These are phyloP conservation scores for Fusarium buxicola DNA, from an alignment of 2,329 filamentous ascomycete genomes.

Conservation along the genomic window DNA sequence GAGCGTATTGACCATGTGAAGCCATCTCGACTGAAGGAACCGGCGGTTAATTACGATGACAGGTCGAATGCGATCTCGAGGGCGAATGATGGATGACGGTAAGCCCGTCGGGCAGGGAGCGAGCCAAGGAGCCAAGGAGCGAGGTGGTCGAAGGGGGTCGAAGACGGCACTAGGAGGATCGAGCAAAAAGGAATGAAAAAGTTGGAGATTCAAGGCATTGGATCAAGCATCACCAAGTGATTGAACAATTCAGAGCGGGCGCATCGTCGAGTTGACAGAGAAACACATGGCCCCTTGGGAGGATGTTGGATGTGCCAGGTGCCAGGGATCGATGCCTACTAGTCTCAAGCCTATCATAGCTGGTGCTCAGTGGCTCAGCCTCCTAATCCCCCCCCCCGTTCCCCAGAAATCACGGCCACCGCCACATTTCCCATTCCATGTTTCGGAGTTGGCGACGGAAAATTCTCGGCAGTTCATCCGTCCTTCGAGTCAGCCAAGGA, in stretches of 20 bases:
- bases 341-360: slow-evolving; percentile 32
- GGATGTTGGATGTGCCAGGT: slow-evolving; percentile 42
- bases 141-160: slow-evolving; percentile 36
- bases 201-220: slow-evolving; percentile 43
- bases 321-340: slow-evolving; percentile 25
- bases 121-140: slow-evolving; percentile 30
- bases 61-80: slow-evolving; percentile 23
- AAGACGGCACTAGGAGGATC: slow-evolving; percentile 21
- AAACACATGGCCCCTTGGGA: slow-evolving; percentile 46
- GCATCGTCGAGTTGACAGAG: slow-evolving; percentile 43
- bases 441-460: slow-evolving; percentile 33
- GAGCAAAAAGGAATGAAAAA: slow-evolving; percentile 37
- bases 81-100: slow-evolving; percentile 31
- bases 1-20: slow-evolving; percentile 52
- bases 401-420: slow-evolving; percentile 27
- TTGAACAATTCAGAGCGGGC: slow-evolving; percentile 39
- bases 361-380: slow-evolving; percentile 42
- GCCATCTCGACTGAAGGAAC: slow-evolving; percentile 46
- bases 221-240: slow-evolving; percentile 37
- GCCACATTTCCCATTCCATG: slow-evolving; percentile 35
- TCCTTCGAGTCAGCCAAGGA: too few relatives aligned
- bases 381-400: slow-evolving; percentile 24
- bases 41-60: slow-evolving; percentile 12
- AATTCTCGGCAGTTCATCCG: slow-evolving; percentile 41
- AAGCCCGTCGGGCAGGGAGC: slow-evolving; percentile 35